Base-by-base conservation (phyloP, 805 yeast genomes). In the Kodamaea nitidulidarum region DNA sequence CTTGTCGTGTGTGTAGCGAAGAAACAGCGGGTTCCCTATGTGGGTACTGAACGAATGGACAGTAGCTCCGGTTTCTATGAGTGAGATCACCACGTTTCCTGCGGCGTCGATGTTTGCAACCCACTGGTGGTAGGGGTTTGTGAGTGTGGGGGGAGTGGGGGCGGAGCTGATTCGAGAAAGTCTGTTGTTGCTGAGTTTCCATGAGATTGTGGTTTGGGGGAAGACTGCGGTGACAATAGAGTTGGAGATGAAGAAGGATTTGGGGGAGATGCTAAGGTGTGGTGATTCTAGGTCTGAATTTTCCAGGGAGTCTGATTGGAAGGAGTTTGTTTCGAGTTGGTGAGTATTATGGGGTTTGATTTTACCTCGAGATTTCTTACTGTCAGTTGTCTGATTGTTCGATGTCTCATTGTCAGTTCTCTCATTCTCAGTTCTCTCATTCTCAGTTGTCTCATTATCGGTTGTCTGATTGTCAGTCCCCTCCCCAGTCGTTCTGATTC, bases 1-100 rank as follows among this genome's bases (percentile, higher is more conserved):
- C 48, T 85, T 87, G 36, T 79, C 28, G 14, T 29, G 28, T 4
- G 42, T 35, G 31, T 27, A 39, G 6, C 32, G 26, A 18, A 39
- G 35, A 7, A 25, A 32, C 35, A 25, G 35, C n/a, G 42, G 31
- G n/a, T 33, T 16, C 8, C 30, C 26, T 18, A 39, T 21, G 24
- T 29, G 30, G 7, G 42, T 39, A 26, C 20, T n/a, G 18, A 30
- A 30, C 15, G 27, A n/a, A 16, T 17, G 14, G n/a, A 16, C 32
- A 3, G 9, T 30, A 3, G 4, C 14, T 25, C 16, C 9, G 21
- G 18, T 24, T 9, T 18, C 35, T 10, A 37, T 32, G 5, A 10
- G 25, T 18, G 31, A 16, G 2, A 37, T 22, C 3, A 6, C 17
- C 14, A 37, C 28, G 4, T 21, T n/a, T 7, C 40, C 40, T 7